Base-by-base conservation (phyloP, 2,329 filamentous ascomycete genomes). In the Claviceps sp. region DNA sequence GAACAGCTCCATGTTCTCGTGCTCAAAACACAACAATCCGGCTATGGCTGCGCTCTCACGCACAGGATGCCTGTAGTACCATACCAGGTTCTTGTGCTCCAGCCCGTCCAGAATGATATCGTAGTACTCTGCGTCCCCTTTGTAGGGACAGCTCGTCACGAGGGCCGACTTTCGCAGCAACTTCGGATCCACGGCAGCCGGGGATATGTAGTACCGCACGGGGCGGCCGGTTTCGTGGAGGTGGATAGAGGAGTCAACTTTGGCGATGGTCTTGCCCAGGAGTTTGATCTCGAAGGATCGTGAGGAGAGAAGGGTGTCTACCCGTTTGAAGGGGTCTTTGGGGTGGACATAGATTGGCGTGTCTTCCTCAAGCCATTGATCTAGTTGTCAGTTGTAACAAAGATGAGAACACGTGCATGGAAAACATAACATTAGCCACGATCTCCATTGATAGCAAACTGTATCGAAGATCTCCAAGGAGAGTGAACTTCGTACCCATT, bases 1-100 rank as follows among this genome's bases (percentile, higher is more conserved):
- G 52, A 70, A 67, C n/a, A 85, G 72, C 54, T 84, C 78, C 1
- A 85, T 78, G 64, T 80, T 81, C 62, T 85, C 82, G 56, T 85
- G 83, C 56, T 84, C 85, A 54, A 85, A 85, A 59, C 80, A 84
- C 50, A 82, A 47, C 47, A 72, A 61, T 2, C 80, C 80, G 1
- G 75, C 75, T 54, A 85, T 69, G 2, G 63, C 65, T 2, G 71
- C 73, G 52, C 76, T 77, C 64, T 85, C 82, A 0, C 69, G 58
- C 0, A 74, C 78, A 2, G 82, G 80, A 11, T 72, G 70, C 16
- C 67, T 66, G 52, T 85, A 86, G 53, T 75, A 84, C 82, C 82
- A 86, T 1, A 82, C 71, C 2, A 80, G 51, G 58, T 84, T 74
- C 56, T 72, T 67, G 37, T 69, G 64, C 52, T 65, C 60, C 22